A percentile compares a stretch with the other conserved stretches of the same genome.
These are phyloP conservation scores for Schizochytrium sp. DNA, from an alignment of 108 stramenopile genomes.

Conservation along the genomic window DNA sequence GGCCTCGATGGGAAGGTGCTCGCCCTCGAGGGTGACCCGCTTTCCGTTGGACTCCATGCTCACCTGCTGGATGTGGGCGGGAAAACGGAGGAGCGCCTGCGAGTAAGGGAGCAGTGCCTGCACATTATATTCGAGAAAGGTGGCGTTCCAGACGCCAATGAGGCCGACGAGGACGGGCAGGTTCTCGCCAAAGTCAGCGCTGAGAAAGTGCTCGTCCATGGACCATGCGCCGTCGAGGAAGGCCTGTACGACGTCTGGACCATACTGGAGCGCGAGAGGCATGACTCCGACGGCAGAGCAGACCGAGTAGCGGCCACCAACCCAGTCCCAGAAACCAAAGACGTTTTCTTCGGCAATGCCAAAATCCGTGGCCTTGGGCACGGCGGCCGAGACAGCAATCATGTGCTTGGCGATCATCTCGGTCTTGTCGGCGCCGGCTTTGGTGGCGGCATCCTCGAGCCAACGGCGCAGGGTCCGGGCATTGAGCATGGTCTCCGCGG, in stretches of 20 bases:
- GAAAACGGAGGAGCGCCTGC: slow-evolving; percentile 86
- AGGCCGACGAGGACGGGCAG: slow-evolving; percentile 94
- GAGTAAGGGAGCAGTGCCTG: slow-evolving; percentile 90
- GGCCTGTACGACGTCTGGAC: slow-evolving; percentile 54
- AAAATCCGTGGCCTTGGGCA: slow-evolving; percentile 51
- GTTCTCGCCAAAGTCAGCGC: slow-evolving; percentile 80
- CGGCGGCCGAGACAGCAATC: slow-evolving; percentile 58
- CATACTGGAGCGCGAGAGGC: slow-evolving; percentile 80
- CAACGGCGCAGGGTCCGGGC: slow-evolving; percentile 90
- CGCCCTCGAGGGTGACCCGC: slow-evolving; percentile 70
- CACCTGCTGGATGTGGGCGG: slow-evolving; percentile 99
- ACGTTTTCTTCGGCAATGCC: slow-evolving; percentile 74
- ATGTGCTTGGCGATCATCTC: slow-evolving; percentile 82
- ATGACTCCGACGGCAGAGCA: slow-evolving; percentile 62
- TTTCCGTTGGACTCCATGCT: slow-evolving; percentile 99
- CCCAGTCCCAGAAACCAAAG: slow-evolving; percentile 95
- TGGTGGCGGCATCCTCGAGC: slow-evolving; percentile 74
- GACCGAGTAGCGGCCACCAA: slow-evolving; percentile 77
- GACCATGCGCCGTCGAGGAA: slow-evolving; percentile 86
- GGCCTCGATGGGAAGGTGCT: slow-evolving; percentile 52
- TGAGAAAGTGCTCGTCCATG: slow-evolving; percentile 88
- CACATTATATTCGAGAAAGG: slow-evolving; percentile 83
- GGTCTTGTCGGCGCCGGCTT: slow-evolving; percentile 51
- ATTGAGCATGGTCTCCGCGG: slow-evolving; percentile 98
- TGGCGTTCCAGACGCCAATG: slow-evolving; percentile 94